These are phyloP conservation scores for Raddia distichophylla DNA, from an alignment of 176 grass and related monocot genomes.

Conservation along the genomic window DNA sequence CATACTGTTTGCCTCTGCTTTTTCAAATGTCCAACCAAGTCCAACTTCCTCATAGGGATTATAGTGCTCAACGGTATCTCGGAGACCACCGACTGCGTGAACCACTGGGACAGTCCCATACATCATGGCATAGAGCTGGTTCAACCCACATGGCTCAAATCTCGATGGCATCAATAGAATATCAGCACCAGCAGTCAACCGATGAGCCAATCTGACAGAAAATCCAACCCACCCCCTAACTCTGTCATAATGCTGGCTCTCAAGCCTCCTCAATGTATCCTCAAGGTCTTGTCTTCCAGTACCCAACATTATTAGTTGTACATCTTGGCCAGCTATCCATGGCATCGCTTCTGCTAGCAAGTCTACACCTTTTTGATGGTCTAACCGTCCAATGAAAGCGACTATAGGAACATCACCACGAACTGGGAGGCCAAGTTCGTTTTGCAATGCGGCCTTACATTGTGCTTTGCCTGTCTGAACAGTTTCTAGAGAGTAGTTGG, in stretches of 20 bases:
- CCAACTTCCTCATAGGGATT: constrained; percentile 77
- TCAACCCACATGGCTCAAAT: constrained; percentile 90
- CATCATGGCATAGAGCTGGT: constrained; percentile 97
- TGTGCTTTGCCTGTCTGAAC: constrained; percentile 69
- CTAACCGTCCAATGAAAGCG: constrained; percentile 87
- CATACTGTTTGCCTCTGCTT: constrained; percentile 72
- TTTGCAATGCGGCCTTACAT: constrained; percentile 84
- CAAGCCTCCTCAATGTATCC: constrained; percentile 70
- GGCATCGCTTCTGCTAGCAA: constrained; percentile 89
- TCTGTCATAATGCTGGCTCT: constrained; percentile 63
- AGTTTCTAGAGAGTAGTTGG: constrained; percentile 78
- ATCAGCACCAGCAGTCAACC: constrained; percentile 86
- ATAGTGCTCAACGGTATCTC: constrained; percentile 78
- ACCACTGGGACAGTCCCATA: constrained; percentile 94
- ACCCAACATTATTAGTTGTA: constrained; percentile 82
- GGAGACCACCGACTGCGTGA: constrained; percentile 88
- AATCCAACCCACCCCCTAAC: constrained; percentile 92
- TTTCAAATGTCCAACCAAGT: constrained; percentile 87
- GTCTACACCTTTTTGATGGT: constrained; percentile 92
- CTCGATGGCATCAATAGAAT: constrained; percentile 92
- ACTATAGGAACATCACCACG: constrained; percentile 63
- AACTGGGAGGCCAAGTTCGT: constrained; percentile 74
- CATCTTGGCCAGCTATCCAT: constrained; percentile 86
- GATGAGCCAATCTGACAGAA: constrained; percentile 86
- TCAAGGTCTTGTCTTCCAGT: constrained; percentile 90